Conservation (phyloP, 768 basidiomycete species). For the Coprinopsis marcescibilis region DNA sequence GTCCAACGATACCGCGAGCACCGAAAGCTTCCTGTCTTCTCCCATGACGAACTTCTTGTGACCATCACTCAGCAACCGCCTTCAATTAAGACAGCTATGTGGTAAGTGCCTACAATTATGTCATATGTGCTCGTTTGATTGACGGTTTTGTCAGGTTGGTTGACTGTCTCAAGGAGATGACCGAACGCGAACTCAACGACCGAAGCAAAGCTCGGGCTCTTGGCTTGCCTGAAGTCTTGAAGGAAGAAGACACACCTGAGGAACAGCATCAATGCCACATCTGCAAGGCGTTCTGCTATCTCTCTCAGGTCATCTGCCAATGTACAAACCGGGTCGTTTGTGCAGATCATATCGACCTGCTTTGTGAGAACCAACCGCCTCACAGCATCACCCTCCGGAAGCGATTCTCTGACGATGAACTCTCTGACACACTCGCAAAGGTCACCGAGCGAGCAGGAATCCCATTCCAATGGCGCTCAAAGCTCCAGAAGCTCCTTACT, state of each 20-base stretch:
- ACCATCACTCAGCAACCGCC: conserved; percentile 97
- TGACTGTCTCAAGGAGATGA: conserved; percentile 84
- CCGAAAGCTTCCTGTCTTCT: conserved; percentile 93
- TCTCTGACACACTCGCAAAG: conserved; percentile 59
- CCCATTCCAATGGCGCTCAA: conserved; percentile 70
- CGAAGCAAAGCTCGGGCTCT: conserved; percentile 57
- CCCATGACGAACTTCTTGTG: conserved; percentile 93
- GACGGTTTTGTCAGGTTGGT: conserved; percentile 54
- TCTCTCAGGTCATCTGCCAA: conserved; percentile 83
- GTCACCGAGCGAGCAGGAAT: conserved; percentile 67
- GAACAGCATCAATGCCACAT: conserved; percentile 93
- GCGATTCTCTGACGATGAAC: conserved; percentile 75
- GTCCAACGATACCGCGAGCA: conserved; percentile 88
- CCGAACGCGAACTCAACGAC: conserved; percentile 68
- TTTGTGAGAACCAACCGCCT: conserved; percentile 53
- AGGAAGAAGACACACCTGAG: conserved; percentile 78
- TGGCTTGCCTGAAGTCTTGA: conserved; percentile 62
- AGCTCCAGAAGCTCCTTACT: conserved; percentile 58
- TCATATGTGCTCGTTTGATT: neutral
- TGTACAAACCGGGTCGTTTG: conserved; percentile 81
- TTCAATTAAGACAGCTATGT: conserved; percentile 87
- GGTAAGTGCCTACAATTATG: conserved; percentile 45
- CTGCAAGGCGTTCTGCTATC: conserved; percentile 93
- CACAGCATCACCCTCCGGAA: conserved; percentile 62
- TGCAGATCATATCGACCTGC: conserved; percentile 72